Base-by-base conservation (phyloP, 345 rosid species). In the Rhizophora mangle region DNA sequence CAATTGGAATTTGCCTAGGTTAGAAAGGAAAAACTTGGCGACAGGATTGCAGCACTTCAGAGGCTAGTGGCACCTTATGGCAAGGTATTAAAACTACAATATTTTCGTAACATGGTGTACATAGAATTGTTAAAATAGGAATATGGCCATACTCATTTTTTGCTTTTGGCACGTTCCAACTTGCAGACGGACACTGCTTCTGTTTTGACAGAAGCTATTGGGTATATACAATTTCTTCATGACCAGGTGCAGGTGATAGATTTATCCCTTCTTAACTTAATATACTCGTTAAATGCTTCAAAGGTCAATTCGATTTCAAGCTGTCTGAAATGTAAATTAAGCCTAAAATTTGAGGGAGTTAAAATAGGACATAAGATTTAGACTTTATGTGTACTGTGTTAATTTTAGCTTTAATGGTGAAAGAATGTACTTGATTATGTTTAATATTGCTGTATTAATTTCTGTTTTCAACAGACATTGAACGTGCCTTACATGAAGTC, bases 1-100 rank as follows among this genome's bases (percentile, higher is more conserved):
- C 6, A 16, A 8, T 57, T 49, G 8, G n/a, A 36, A 2, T 63
- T 46, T 30, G 22, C 13, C 29, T 72, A 82, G 81, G 80, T 83
- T 57, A 83, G 85, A 64, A 88, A 84, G 76, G 86, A 84, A 81
- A 88, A 82, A 72, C 72, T 84, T 62, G 84, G 93, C 63, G 92
- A 87, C 77, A 74, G 84, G 77, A 76, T 89, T 69, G 85, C 92
- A 77, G 79, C 85, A 64, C 89, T 89, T 71, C 92, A 87, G 71
- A 83, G 84, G 80, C 19, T 89, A 72, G 92, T 85, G 76, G 86
- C 96, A 70, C 96, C 96, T 70, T 89, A 81, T 80, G 87, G 92
- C 64, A 89, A 86, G 89, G 88, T 85, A 66, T 4, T 24, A 16
- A 54, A 29, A 8, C 52, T 11, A 15, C 9, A 0, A 53, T 55